Evolutionary conservation across 495 filamentous ascomycete species (phyloP).

Genomic region (Podospora didyma): DNA sequence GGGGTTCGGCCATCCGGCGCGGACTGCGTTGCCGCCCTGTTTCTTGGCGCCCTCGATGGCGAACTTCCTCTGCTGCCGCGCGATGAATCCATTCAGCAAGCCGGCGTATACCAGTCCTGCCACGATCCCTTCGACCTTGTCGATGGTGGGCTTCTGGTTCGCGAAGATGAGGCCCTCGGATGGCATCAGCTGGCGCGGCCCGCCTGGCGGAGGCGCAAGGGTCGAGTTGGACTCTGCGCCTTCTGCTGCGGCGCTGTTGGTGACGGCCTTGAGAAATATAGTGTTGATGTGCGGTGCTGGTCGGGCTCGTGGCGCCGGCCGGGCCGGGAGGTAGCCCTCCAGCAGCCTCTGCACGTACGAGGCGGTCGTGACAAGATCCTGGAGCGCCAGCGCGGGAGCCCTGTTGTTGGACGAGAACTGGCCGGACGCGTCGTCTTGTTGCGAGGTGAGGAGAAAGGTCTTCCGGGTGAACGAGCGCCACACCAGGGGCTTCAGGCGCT

Average conservation of each 20-base stretch:
- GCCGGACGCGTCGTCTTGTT: constrained; percentile 55
- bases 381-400: constrained; percentile 55
- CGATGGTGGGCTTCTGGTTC: constrained; percentile 51
- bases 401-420: constrained; percentile 44
- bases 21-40: constrained; percentile 41
- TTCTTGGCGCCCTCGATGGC: constrained; percentile 77
- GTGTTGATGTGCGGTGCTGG: constrained; percentile 25
- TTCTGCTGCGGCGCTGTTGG: constrained; percentile 33
- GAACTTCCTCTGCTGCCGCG: constrained; percentile 68
- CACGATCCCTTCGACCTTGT: constrained; percentile 73
- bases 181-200: constrained; percentile 42
- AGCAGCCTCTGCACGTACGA: constrained; percentile 47
- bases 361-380: constrained; percentile 50
- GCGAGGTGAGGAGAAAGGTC: constrained; percentile 56
- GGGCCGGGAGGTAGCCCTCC: constrained; percentile 43
- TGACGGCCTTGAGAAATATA: constrained; percentile 38
- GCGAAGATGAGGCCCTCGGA: constrained; percentile 47
- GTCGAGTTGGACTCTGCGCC: constrained; percentile 21
- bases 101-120: constrained; percentile 75
- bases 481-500: constrained; percentile 72
- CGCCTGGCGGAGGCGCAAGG: constrained; percentile 42
- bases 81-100: constrained; percentile 82
- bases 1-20: constrained; percentile 41
- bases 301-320: constrained; percentile 18
- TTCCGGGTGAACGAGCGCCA: constrained; percentile 81